Conservation (phyloP, 768 basidiomycete species). For the Lenzites betulinus region DNA sequence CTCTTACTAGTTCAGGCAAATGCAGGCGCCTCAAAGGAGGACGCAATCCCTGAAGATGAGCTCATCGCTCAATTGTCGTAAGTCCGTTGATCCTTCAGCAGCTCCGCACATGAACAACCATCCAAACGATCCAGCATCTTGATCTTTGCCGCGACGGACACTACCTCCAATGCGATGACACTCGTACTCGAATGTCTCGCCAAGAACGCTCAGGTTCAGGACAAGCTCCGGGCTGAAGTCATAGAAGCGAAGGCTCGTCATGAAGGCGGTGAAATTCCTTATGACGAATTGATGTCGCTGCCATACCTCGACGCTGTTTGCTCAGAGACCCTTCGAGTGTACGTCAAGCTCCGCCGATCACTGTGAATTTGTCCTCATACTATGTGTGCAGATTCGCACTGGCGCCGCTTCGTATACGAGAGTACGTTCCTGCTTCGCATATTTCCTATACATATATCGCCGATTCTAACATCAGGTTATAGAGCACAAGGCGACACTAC, state of each 20-base stretch:
- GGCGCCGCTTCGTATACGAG: background rate
- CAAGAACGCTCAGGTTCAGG: background rate
- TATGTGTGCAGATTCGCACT: slow-evolving; percentile 7
- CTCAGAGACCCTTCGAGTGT: slow-evolving; percentile 57
- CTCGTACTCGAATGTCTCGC: background rate
- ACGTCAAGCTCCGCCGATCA: slow-evolving; percentile 36
- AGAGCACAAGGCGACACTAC: background rate
- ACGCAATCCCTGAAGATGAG: background rate
- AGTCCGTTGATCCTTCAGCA: background rate
- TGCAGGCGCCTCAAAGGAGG: background rate
- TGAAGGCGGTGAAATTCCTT: slow-evolving; percentile 35
- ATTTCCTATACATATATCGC: background rate
- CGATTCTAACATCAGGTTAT: background rate
- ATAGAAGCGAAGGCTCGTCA: background rate
- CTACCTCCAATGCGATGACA: slow-evolving; percentile 3
- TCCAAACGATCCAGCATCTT: slow-evolving; percentile 6
- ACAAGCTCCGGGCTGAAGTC: background rate
- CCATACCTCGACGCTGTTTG: slow-evolving; percentile 68
- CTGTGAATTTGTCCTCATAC: background rate
- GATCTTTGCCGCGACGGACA: slow-evolving; percentile 8
- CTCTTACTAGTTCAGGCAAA: no score
- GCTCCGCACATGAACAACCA: background rate
- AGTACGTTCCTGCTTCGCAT: background rate
- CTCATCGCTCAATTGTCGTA: background rate
- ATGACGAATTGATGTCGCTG: slow-evolving; percentile 31